Base-by-base conservation (phyloP, 2,329 filamentous ascomycete genomes). In the Colletotrichum eremochloae region DNA sequence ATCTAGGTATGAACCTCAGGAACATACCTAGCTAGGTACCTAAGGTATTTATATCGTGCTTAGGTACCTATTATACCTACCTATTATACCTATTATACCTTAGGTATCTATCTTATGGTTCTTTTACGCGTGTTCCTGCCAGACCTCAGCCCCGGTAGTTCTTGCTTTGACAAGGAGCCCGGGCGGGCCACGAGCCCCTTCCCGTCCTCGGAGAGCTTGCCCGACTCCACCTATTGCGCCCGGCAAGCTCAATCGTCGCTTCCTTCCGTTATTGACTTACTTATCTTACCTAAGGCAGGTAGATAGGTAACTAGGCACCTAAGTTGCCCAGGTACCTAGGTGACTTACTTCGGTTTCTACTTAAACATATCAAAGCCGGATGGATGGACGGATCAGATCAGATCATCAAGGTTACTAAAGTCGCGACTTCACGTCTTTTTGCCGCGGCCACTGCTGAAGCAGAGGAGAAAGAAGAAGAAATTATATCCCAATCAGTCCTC, bases 121-220 rank as follows among this genome's bases (percentile, higher is more conserved):
- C 24, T 20, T 62, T 24, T 18, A 7, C 48, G 24, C 48, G 14
- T 40, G 4, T 14, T 38, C 5, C 31, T 52, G 61, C n/a, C 20
- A 29, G 46, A n/a, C 33, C 24, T 18, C 40, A 24, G n/a, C 12
- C 24, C 60, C 11, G 60, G 7, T 40, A n/a, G n/a, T 6, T 18
- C 46, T 18, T 63, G 44, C 33, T 18, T 36, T 29, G 14, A 20
- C 7, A 12, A 36, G 60, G 44, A n/a, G 33, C 18, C 44, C n/a
- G n/a, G n/a, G 36, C n/a, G n/a, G n/a, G 36, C 5, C 5, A 48
- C 4, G 46, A 12, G 44, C 31, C 7, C 31, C 46, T 29, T 40
- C 46, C 61, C 36, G 33, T 63, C 46, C 38, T 63, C 46, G 48
- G 9, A n/a, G 61, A 31, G 61, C 24, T n/a, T 31, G n/a, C 12